Conservation (phyloP, 345 rosid genomes). For the Syzygium aqueum region DNA sequence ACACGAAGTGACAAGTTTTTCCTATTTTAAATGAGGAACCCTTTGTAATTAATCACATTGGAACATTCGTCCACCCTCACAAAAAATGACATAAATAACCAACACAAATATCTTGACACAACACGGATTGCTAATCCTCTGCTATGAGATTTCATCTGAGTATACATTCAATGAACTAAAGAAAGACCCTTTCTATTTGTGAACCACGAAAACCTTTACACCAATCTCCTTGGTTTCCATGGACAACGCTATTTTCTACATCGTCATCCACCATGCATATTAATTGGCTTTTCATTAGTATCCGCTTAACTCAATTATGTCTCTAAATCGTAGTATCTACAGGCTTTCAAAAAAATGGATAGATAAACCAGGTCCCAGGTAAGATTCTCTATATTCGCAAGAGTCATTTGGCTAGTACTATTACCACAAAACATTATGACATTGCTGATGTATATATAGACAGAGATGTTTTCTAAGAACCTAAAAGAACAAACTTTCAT, state of each 20-base stretch:
- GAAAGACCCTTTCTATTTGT: too few species aligned
- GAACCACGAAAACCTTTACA: neutral
- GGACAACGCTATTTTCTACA: neutral
- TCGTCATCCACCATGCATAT: neutral
- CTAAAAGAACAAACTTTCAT: neutral
- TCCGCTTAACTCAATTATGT: too few species aligned
- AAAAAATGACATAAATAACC: neutral
- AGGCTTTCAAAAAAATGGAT: too few species aligned
- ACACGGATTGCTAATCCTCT: neutral
- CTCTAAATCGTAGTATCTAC: too few species aligned
- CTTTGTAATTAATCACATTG: too few species aligned
- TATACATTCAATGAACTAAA: neutral
- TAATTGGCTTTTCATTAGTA: too few species aligned
- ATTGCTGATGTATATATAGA: too few species aligned
- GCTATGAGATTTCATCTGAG: accelerated
- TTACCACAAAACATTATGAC: neutral
- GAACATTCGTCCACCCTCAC: too few species aligned
- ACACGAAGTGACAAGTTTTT: too few species aligned
- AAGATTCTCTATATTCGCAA: neutral
- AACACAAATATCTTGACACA: neutral
- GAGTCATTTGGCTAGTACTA: too few species aligned
- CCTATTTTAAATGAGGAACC: too few species aligned
- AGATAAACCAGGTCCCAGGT: too few species aligned
- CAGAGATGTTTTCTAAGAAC: neutral
- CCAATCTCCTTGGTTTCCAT: neutral